These are phyloP conservation scores for Globisporangium takayamanum DNA, from an alignment of 352 stramenopile genomes.

Conservation along the genomic window DNA sequence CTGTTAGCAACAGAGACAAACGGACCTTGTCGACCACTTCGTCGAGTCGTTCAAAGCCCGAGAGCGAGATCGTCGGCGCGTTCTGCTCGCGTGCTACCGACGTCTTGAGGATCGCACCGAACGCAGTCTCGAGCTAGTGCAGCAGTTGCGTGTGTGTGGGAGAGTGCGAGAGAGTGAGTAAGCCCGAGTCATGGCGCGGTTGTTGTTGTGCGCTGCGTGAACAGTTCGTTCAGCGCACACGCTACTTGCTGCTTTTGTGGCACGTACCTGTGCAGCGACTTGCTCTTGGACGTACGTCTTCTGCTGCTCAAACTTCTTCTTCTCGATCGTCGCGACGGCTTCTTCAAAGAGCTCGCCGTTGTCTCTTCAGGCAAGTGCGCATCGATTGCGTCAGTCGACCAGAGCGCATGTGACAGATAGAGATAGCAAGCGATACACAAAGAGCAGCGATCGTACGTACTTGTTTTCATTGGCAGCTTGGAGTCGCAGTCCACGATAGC, in stretches of 20 bases:
- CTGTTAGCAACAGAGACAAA: neutral
- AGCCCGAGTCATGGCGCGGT: neutral
- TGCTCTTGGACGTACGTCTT: conserved; percentile 64
- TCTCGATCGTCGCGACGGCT: conserved; percentile 59
- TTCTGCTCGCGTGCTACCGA: conserved; percentile 26
- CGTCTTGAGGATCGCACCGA: conserved; percentile 58
- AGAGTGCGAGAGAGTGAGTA: neutral
- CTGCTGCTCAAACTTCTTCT: conserved; percentile 80
- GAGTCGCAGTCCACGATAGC: conserved; percentile 60
- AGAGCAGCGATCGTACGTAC: conserved; percentile 13
- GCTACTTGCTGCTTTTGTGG: neutral
- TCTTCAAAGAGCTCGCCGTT: conserved; percentile 69
- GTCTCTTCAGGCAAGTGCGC: conserved; percentile 25
- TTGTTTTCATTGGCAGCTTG: conserved; percentile 37
- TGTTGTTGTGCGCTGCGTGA: neutral
- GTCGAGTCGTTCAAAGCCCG: conserved; percentile 43
- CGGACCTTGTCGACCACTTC: conserved; percentile 13
- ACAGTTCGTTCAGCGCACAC: neutral
- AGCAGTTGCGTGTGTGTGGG: neutral
- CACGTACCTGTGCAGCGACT: conserved; percentile 45
- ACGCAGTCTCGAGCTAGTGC: conserved; percentile 34
- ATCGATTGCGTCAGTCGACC: neutral
- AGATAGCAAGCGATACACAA: no score
- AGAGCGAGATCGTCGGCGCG: conserved; percentile 48
- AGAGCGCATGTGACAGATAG: neutral